Conservation (phyloP, 768 basidiomycete species). For the Suillus alpinus region DNA sequence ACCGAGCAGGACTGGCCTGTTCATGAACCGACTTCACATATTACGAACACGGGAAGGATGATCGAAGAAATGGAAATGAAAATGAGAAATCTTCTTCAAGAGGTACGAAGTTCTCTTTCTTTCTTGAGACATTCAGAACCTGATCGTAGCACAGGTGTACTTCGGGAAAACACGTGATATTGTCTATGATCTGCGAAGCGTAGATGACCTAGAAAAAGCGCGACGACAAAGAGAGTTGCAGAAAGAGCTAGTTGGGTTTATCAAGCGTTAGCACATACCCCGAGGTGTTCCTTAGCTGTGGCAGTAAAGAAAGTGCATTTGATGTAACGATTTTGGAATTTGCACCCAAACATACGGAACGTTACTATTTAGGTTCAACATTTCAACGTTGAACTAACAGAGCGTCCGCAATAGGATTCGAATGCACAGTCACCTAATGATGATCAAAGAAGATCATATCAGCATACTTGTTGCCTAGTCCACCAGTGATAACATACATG, state of each 20-base stretch:
- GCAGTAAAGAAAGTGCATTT: background rate
- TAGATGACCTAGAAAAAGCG: slow-evolving; percentile 82
- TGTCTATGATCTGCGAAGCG: slow-evolving; percentile 85
- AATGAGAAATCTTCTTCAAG: slow-evolving; percentile 92
- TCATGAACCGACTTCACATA: slow-evolving; percentile 78
- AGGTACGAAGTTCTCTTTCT: slow-evolving; percentile 42
- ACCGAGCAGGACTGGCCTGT: slow-evolving; percentile 85
- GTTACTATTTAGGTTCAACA: slow-evolving; percentile 15
- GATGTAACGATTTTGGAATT: background rate
- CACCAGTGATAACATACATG: slow-evolving; percentile 49
- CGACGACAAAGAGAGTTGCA: slow-evolving; percentile 81
- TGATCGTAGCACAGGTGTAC: slow-evolving; percentile 61
- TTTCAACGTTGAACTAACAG: slow-evolving; percentile 27
- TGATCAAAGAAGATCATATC: slow-evolving; percentile 7
- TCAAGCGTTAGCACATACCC: slow-evolving; percentile 54
- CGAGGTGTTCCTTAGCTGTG: slow-evolving; percentile 7
- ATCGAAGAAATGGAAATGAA: slow-evolving; percentile 99
- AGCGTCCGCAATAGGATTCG: slow-evolving; percentile 92
- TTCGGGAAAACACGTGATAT: slow-evolving; percentile 97
- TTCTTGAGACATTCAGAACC: slow-evolving; percentile 1
- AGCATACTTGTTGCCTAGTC: background rate
- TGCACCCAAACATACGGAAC: background rate
- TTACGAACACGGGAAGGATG: slow-evolving; percentile 91
- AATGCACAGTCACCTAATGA: slow-evolving; percentile 78
- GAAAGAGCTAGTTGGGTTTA: slow-evolving; percentile 86